These are phyloP conservation scores for Amphibolis antarctica DNA, from an alignment of 106 monocot genomes.

Conservation along the genomic window DNA sequence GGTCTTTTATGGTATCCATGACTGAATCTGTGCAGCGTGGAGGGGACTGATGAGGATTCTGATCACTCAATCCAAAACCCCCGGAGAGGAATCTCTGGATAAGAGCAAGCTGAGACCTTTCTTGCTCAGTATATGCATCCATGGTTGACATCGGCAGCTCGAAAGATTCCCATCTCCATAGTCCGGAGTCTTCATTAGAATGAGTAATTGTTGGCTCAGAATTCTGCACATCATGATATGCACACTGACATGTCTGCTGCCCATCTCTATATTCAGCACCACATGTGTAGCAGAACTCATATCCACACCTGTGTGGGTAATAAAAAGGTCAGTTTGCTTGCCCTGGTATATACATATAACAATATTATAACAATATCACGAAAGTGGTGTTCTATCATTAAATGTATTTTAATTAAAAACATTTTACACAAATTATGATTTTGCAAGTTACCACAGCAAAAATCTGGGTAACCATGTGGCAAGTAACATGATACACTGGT, in stretches of 20 bases:
- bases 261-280: constrained; percentile 14
- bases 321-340: too few relatives aligned
- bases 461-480: too few relatives aligned
- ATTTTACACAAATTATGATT: too few relatives aligned
- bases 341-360: too few relatives aligned
- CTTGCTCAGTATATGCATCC: constrained; percentile 30
- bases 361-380: too few relatives aligned
- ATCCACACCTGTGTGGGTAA: constrained; percentile 7
- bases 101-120: constrained; percentile 65
- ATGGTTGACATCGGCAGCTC: constrained; percentile 27
- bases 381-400: too few relatives aligned
- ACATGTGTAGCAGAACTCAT: constrained; percentile 14
- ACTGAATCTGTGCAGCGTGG: constrained; percentile 79
- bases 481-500: too few relatives aligned
- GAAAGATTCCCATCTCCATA: constrained; percentile 74
- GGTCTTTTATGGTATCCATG: constrained; percentile 79
- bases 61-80: constrained; percentile 43
- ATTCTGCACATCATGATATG: constrained; percentile 6
- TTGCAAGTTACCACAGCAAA: too few relatives aligned
- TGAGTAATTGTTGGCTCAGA: constrained; percentile 7
- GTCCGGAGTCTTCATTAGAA: constrained; percentile 31
- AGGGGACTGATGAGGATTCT: constrained; percentile 37
- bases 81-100: constrained; percentile 87
- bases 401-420: too few relatives aligned
- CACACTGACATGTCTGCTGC: constrained; percentile 9